Evolutionary conservation across 2,329 filamentous ascomycete species (phyloP).

Genomic region (Xylaria sp.): DNA sequence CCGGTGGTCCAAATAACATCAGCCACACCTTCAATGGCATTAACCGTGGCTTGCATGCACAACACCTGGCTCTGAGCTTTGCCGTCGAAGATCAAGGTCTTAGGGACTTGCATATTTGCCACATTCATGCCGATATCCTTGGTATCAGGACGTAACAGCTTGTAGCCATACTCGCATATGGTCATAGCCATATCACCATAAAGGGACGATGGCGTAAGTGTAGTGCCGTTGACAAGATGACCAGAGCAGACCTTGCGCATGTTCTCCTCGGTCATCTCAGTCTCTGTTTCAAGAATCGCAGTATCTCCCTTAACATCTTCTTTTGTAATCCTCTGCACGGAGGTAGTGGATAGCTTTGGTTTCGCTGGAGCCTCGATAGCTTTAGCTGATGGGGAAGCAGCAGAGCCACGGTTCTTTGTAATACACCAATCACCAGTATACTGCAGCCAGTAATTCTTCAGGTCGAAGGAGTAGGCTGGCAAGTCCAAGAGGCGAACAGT

Average conservation of each 20-base stretch:
- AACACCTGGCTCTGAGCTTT: slow-evolving; percentile 65
- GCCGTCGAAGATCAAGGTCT: slow-evolving; percentile 72
- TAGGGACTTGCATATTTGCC: slow-evolving; percentile 73
- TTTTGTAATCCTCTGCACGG: slow-evolving; percentile 71
- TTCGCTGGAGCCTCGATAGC: slow-evolving; percentile 51
- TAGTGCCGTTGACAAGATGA: slow-evolving; percentile 74
- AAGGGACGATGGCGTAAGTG: slow-evolving; percentile 71
- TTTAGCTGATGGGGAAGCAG: slow-evolving; percentile 55
- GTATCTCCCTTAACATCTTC: slow-evolving; percentile 71
- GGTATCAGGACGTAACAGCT: slow-evolving; percentile 67
- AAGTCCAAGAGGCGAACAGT: slow-evolving; percentile 71
- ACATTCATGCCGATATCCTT: slow-evolving; percentile 72
- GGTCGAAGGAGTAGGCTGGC: slow-evolving; percentile 74
- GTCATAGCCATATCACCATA: slow-evolving; percentile 65
- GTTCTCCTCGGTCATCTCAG: slow-evolving; percentile 72
- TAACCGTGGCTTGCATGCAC: slow-evolving; percentile 68
- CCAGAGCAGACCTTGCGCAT: slow-evolving; percentile 71
- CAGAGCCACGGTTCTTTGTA: slow-evolving; percentile 70
- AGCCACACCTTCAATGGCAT: slow-evolving; percentile 65
- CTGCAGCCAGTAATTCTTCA: slow-evolving; percentile 78
- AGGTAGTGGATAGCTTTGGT: slow-evolving; percentile 71
- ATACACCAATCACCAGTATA: slow-evolving; percentile 70
- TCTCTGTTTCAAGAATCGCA: slow-evolving; percentile 71
- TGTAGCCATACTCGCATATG: slow-evolving; percentile 74
- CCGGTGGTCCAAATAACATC: slow-evolving; percentile 69